These are phyloP conservation scores for Eimeria necatrix DNA, from an alignment of 169 alveolate species.

Conservation along the genomic window DNA sequence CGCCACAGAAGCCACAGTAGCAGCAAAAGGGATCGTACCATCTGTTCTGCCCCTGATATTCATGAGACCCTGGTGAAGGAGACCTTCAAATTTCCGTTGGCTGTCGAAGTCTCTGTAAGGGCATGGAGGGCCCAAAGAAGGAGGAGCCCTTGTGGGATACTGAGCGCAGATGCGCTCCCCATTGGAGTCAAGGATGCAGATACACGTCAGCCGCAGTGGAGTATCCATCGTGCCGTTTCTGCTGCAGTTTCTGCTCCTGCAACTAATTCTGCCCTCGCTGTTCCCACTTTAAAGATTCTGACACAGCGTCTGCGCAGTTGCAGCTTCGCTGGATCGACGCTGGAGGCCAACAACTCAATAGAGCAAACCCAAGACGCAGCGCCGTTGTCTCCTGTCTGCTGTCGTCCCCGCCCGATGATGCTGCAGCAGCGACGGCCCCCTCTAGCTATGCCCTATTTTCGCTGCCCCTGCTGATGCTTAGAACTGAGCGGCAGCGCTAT, in stretches of 20 bases:
- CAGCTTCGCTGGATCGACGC: not conserved
- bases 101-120: not conserved
- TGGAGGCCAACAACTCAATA: not conserved
- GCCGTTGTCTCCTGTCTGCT: too few species aligned
- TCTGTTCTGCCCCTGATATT: slow-evolving; percentile 40
- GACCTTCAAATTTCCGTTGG: not conserved
- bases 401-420: too few species aligned
- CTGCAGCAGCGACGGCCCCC: too few species aligned
- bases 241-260: slow-evolving; percentile 20
- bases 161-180: slow-evolving; percentile 31
- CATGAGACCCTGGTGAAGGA: slow-evolving; percentile 1
- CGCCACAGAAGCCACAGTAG: not conserved
- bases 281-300: too few species aligned
- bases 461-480: too few species aligned
- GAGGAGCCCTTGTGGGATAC: slow-evolving; percentile 1
- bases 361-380: too few species aligned
- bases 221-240: slow-evolving; percentile 19
- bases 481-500: too few species aligned
- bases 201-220: slow-evolving; percentile 23
- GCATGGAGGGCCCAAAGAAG: not conserved
- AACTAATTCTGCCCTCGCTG: not conserved
- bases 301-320: not conserved
- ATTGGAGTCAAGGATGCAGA: not conserved
- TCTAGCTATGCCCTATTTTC: too few species aligned
- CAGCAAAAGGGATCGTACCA: not conserved